These are phyloP conservation scores for Zygoascus tannicola DNA, from an alignment of 805 yeast genomes.

Conservation along the genomic window DNA sequence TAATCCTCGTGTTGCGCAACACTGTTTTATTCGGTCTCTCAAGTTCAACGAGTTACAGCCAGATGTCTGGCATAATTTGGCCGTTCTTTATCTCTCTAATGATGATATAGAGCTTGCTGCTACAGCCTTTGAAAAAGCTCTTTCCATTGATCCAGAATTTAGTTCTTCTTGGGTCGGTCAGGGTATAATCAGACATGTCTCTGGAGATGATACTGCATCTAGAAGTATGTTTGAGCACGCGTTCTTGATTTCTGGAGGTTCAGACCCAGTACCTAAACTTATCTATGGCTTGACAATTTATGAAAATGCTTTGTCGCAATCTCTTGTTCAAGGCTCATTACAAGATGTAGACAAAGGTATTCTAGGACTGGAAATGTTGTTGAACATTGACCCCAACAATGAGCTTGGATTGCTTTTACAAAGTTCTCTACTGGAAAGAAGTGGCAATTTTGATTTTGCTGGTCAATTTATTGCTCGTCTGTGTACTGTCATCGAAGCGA, in stretches of 20 bases:
- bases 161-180: constrained; percentile 79
- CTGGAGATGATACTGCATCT: constrained; percentile 38
- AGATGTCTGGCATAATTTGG: constrained; percentile 71
- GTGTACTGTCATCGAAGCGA: constrained; percentile 37
- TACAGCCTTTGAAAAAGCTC: constrained; percentile 63
- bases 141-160: constrained; percentile 70
- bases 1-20: constrained; percentile 75
- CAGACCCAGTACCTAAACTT: constrained; percentile 57
- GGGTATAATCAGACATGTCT: constrained; percentile 43
- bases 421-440: constrained; percentile 47
- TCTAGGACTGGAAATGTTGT: constrained; percentile 43
- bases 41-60: constrained; percentile 60
- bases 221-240: constrained; percentile 65
- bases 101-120: constrained; percentile 66
- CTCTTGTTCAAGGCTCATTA: not conserved
- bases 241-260: constrained; percentile 64
- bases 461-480: constrained; percentile 24
- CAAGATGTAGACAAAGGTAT: constrained; percentile 20
- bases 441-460: constrained; percentile 53
- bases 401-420: constrained; percentile 22
- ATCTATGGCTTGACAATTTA: constrained; percentile 56
- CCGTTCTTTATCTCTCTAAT: constrained; percentile 58
- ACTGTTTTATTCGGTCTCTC: constrained; percentile 79
- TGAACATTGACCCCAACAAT: constrained; percentile 33
- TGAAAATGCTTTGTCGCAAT: constrained; percentile 10